Conservation (phyloP, 306 rosid genomes). For the Quercus cerris region DNA sequence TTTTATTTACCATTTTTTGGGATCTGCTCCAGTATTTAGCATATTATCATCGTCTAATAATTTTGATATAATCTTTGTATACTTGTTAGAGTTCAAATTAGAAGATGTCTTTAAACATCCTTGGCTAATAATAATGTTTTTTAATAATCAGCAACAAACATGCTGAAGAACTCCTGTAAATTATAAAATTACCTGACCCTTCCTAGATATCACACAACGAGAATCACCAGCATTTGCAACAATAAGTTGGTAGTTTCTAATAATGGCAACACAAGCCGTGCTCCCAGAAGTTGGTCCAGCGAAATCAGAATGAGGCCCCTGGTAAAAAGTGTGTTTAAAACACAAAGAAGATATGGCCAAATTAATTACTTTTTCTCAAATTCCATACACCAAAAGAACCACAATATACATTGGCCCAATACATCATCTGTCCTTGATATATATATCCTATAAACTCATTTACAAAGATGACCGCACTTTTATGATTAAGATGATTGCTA, state of each 20-base stretch:
- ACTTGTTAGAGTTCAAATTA: neutral
- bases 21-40: neutral
- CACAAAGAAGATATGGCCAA: neutral
- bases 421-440: neutral
- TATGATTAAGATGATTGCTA: neutral
- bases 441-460: neutral
- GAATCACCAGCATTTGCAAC: slow-evolving; percentile 99
- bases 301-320: slow-evolving; percentile 99
- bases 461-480: neutral
- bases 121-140: neutral
- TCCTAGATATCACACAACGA: slow-evolving; percentile 90
- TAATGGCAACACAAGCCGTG: slow-evolving; percentile 94
- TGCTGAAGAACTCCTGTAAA: slow-evolving; percentile 13
- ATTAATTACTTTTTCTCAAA: neutral
- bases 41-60: neutral
- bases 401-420: neutral
- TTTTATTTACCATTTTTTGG: neutral
- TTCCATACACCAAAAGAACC: neutral
- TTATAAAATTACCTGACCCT: slow-evolving; percentile 72
- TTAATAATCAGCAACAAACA: slow-evolving; percentile 1
- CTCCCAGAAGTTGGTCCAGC: slow-evolving; percentile 94
- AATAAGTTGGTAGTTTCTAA: slow-evolving; percentile 69
- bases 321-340: slow-evolving; percentile 24
- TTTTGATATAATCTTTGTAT: neutral
- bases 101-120: neutral